Percentiles rank a stretch among this genome's conserved stretches.
These are phyloP conservation scores for Colletotrichum euphorbiae DNA, from an alignment of 2,329 filamentous ascomycete genomes.

Conservation along the genomic window DNA sequence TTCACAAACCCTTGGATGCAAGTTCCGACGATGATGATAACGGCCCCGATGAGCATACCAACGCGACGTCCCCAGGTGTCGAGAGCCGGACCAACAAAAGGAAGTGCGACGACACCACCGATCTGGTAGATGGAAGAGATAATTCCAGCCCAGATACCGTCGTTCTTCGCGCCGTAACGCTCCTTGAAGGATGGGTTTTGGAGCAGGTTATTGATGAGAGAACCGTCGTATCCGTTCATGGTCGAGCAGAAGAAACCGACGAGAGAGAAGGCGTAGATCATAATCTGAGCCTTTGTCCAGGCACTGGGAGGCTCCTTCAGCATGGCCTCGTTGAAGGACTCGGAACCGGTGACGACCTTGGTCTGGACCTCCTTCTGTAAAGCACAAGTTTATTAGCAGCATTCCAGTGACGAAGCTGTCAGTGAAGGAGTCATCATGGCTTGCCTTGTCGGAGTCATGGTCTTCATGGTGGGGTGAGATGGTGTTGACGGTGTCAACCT, in stretches of 20 bases:
- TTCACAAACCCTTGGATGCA: slow-evolving; percentile 53
- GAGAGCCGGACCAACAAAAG: slow-evolving; percentile 58
- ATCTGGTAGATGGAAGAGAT: slow-evolving; percentile 65
- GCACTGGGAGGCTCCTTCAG: slow-evolving; percentile 62
- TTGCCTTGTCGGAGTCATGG: slow-evolving; percentile 37
- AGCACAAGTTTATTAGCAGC: background rate
- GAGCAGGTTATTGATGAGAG: slow-evolving; percentile 61
- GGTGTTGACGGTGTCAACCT: slow-evolving; percentile 37
- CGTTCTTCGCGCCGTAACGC: slow-evolving; percentile 54
- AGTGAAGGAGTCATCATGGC: background rate
- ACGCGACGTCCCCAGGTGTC: slow-evolving; percentile 60
- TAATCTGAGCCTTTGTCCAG: slow-evolving; percentile 52
- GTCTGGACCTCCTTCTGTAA: slow-evolving; percentile 45
- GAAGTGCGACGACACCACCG: slow-evolving; percentile 59
- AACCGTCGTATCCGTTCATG: slow-evolving; percentile 66
- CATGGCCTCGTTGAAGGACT: slow-evolving; percentile 66
- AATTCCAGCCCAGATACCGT: slow-evolving; percentile 60
- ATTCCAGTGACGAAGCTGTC: accelerated
- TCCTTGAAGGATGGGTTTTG: slow-evolving; percentile 55
- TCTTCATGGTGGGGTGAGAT: slow-evolving; percentile 38
- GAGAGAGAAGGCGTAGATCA: slow-evolving; percentile 59
- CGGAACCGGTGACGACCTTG: slow-evolving; percentile 62
- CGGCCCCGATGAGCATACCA: slow-evolving; percentile 58
- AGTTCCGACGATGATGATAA: slow-evolving; percentile 57
- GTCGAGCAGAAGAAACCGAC: slow-evolving; percentile 62